Conservation (phyloP, 1,284 basidiomycete species). For the Leucoagaricus sp. region DNA sequence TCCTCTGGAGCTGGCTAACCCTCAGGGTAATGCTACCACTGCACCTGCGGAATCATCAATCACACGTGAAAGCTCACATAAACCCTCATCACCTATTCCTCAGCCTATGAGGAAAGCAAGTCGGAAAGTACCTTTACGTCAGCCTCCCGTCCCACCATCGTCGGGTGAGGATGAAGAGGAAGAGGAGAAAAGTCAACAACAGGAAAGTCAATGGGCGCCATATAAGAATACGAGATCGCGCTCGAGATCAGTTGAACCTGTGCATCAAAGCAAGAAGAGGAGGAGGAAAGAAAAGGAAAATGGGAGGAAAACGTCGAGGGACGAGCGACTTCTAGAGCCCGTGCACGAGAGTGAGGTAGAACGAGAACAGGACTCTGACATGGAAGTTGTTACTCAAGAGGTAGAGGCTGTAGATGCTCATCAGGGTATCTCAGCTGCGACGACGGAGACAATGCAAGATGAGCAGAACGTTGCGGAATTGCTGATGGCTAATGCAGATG, state of each 20-base stretch:
- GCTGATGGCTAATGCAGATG: slow-evolving; percentile 10
- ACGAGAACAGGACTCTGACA: slow-evolving; percentile 3
- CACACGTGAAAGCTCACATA: slow-evolving; percentile 11
- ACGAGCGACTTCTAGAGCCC: slow-evolving; percentile 3
- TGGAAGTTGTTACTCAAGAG: background rate
- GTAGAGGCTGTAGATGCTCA: background rate
- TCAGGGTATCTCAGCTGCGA: background rate
- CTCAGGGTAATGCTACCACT: background rate
- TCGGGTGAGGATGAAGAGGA: background rate
- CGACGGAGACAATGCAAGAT: slow-evolving; percentile 12
- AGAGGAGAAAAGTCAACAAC: background rate
- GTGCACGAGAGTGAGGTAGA: slow-evolving; percentile 12
- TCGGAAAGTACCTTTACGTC: slow-evolving; percentile 2
- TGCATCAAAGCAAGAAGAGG: background rate
- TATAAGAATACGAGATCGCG: slow-evolving; percentile 17
- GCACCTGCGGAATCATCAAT: slow-evolving; percentile 11
- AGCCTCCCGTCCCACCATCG: background rate
- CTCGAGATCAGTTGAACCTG: slow-evolving; percentile 18
- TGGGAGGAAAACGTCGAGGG: background rate
- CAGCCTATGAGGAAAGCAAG: slow-evolving; percentile 5
- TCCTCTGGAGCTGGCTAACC: background rate
- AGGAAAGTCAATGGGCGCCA: slow-evolving; percentile 5
- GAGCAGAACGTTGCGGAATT: slow-evolving; percentile 8
- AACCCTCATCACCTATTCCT: slow-evolving; percentile 10
- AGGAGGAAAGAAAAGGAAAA: background rate